Evolutionary conservation across 2,329 filamentous ascomycete genomes (phyloP).

Genomic region (Magnaporthiopsis incrustans): DNA sequence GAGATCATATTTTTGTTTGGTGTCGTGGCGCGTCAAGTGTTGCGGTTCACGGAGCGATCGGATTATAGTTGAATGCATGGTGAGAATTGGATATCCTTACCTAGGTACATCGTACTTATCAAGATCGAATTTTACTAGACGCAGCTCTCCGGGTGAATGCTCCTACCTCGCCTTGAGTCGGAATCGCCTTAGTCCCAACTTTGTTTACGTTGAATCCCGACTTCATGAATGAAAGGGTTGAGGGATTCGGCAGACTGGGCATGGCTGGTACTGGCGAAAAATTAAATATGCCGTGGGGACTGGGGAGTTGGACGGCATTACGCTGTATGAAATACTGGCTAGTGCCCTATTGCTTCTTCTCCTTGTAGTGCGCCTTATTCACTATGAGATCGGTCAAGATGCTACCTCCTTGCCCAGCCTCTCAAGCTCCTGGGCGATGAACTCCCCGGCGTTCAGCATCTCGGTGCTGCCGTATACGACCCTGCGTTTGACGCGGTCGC

Average conservation of each 20-base stretch:
- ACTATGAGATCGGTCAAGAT: slow-evolving; percentile 6
- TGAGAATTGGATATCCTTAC: not conserved
- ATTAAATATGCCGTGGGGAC: not conserved
- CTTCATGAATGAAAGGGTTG: not conserved
- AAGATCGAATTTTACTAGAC: no score
- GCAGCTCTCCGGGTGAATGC: no score
- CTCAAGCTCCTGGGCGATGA: slow-evolving; percentile 57
- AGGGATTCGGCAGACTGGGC: no score
- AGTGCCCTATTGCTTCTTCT: not conserved
- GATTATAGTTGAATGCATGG: no score
- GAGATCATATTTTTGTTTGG: no score
- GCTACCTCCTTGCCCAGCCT: slow-evolving; percentile 51
- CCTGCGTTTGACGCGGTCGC: slow-evolving; percentile 60
- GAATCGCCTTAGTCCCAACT: no score
- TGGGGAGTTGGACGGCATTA: not conserved
- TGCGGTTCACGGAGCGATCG: no score
- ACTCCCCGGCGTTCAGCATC: slow-evolving; percentile 60
- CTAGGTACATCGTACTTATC: no score
- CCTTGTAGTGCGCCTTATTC: not conserved
- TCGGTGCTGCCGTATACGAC: slow-evolving; percentile 95
- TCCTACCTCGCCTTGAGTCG: no score
- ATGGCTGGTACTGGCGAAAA: not conserved
- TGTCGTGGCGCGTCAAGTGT: no score
- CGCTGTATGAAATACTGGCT: not conserved
- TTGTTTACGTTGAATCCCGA: not conserved